A percentile compares a stretch with the other conserved stretches of the same genome.
phyloP scores from a whole-genome alignment of 768 basidiomycete genomes.

The Tephrocybe rancida region DNA sequence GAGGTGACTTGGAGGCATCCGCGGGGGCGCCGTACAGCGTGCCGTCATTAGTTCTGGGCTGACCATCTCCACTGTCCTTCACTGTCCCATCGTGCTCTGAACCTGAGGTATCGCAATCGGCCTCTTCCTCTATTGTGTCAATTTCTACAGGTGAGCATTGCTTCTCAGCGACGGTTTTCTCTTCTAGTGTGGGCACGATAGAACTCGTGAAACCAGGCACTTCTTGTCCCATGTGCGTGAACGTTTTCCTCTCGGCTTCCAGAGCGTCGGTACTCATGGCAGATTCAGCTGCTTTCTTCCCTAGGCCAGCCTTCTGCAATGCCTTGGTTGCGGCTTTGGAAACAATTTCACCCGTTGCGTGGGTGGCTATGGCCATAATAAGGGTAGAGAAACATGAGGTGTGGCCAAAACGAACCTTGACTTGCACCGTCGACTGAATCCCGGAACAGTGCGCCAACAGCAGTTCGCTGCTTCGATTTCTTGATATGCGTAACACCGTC shows the following conservation, averaged over 20 bases:
- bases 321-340: conserved; percentile 35
- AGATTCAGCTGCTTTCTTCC: conserved; percentile 38
- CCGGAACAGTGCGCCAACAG: conserved; percentile 32
- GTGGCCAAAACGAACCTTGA: conserved; percentile 48
- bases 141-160: conserved; percentile 37
- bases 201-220: conserved; percentile 61
- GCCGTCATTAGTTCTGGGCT: conserved; percentile 41
- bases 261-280: conserved; percentile 43
- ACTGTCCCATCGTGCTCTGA: conserved; percentile 4
- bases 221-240: conserved; percentile 50
- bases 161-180: conserved; percentile 58
- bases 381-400: neutral
- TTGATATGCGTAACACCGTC: conserved; percentile 44
- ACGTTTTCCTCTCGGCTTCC: conserved; percentile 54
- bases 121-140: conserved; percentile 8
- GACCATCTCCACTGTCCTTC: conserved; percentile 16
- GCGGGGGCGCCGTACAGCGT: conserved; percentile 59
- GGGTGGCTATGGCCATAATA: conserved; percentile 37
- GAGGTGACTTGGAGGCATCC: conserved; percentile 43
- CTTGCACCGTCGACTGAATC: conserved; percentile 39
- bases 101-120: neutral
- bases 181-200: conserved; percentile 70
- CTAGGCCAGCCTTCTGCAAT: conserved; percentile 45
- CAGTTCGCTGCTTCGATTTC: conserved; percentile 35
- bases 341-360: conserved; percentile 38